Base-by-base conservation (phyloP, 768 basidiomycete species). In the Lactifluus pinguis region DNA sequence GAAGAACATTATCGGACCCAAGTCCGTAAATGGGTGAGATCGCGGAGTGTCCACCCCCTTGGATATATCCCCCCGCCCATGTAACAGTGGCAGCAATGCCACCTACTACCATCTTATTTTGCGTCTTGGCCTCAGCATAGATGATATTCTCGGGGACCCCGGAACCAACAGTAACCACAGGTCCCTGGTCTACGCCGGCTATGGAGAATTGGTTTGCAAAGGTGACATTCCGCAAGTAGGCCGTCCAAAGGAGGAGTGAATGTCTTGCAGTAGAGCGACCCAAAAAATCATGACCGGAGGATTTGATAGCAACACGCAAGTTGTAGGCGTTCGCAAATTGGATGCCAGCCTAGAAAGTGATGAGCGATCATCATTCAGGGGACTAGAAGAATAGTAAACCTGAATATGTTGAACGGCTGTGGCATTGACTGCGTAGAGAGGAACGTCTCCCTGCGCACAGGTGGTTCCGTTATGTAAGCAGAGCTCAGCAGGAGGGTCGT, bases 241-340 rank as follows among this genome's bases (percentile, higher is more conserved):
- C 74, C 0, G 75, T 78, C 72, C 75, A 79, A 44, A 79, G 66
- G 55, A 78, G 65, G 39, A 80, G 71, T 3, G 72, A 72, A 11
- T 72, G 70, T 0, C 71, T 72, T 25, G 73, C 77, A 2, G 77
- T 74, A 21, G 78, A 42, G 51, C 41, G 41, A 42, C 41, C 41
- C 17, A 42, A 7, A 17, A 17, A 6, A 42, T 42, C 41, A 17
- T 42, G 41, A 42, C 41, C 41, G 14, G 41, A 42, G 41, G 41
- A 42, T 42, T 42, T 42, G 41, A 42, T 42, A 42, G 17, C 41
- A 15, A 42, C 41, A n/a, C 41, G 41, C 41, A 42, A 42, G 41
- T 39, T 15, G 8, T 42, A 14, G 6, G 14, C 4, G 15, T 42
- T 15, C 2, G 41, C 3, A 42, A 42, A 42, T 42, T 6, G 17